Evolutionary conservation across 257 asterid species (phyloP).

Genomic region (Capsicum baccatum): DNA sequence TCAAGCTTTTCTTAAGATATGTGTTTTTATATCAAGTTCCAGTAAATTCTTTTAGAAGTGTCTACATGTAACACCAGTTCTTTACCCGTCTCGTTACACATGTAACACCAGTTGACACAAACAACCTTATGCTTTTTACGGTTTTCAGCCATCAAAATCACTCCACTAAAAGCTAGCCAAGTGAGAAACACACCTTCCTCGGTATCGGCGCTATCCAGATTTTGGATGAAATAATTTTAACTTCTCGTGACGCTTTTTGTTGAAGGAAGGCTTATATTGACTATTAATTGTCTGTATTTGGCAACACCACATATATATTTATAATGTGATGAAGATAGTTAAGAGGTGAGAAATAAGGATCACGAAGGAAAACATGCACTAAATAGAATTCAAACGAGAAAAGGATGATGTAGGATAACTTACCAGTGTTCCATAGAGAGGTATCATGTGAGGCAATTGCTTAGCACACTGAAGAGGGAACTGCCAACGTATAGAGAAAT

Average conservation of each 20-base stretch:
- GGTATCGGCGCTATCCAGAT: too few relatives aligned
- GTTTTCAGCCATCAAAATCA: too few relatives aligned
- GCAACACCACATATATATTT: background rate
- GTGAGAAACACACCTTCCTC: too few relatives aligned
- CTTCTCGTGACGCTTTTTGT: too few relatives aligned
- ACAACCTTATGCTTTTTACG: too few relatives aligned
- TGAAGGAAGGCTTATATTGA: background rate
- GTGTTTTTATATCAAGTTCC: background rate
- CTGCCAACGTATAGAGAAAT: conserved; percentile 50
- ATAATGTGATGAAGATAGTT: conserved; percentile 2
- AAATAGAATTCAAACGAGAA: background rate
- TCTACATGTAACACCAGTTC: too few relatives aligned
- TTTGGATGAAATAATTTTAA: too few relatives aligned
- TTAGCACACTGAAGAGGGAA: conserved; percentile 93
- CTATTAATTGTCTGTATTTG: background rate
- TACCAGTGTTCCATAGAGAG: conserved; percentile 95
- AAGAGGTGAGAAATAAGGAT: background rate
- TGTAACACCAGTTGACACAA: too few relatives aligned
- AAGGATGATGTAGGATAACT: conserved; percentile 13
- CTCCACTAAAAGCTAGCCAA: too few relatives aligned
- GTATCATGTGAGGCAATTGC: conserved; percentile 96
- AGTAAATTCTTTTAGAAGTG: background rate
- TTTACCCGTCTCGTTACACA: too few relatives aligned
- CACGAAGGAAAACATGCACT: conserved; percentile 6
- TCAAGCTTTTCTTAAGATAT: background rate